Evolutionary conservation across 148 eudicot species (phyloP).

Genomic region (Rhododendron mucronatum): DNA sequence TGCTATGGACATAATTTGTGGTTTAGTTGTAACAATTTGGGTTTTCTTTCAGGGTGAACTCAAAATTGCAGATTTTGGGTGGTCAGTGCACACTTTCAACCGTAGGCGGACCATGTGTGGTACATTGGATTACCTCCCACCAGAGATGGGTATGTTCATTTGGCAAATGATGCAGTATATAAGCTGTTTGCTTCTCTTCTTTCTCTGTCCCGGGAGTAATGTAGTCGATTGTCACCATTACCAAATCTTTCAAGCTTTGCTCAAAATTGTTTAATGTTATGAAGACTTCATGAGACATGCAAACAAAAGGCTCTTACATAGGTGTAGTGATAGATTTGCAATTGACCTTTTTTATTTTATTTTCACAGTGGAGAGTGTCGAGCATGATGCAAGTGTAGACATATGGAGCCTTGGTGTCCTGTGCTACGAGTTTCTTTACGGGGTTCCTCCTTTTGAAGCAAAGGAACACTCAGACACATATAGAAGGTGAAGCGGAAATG

Average conservation of each 20-base stretch:
- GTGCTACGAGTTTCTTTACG: conserved; percentile 89
- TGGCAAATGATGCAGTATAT: not conserved
- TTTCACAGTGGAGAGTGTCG: conserved; percentile 75
- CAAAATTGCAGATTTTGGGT: conserved; percentile 97
- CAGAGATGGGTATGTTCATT: conserved; percentile 87
- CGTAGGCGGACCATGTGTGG: conserved; percentile 97
- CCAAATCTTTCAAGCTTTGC: not conserved
- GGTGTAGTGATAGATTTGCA: not conserved
- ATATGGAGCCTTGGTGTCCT: conserved; percentile 94
- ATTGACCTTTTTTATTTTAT: not conserved
- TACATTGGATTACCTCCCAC: conserved; percentile 94
- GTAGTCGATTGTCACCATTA: not conserved
- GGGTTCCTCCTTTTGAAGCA: conserved; percentile 94
- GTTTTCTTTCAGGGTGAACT: conserved; percentile 69
- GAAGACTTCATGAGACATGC: not conserved
- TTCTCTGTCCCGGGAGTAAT: not conserved
- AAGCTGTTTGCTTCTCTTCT: not conserved
- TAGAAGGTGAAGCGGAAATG: conserved; percentile 47
- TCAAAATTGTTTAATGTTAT: not conserved
- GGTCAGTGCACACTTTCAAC: conserved; percentile 97
- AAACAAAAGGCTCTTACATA: not conserved
- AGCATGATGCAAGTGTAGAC: conserved; percentile 94
- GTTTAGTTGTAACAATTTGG: not conserved
- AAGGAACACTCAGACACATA: conserved; percentile 96
- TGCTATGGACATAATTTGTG: not conserved